These are phyloP conservation scores for Colletotrichum agaves DNA, from an alignment of 2,329 filamentous ascomycete species.

Conservation along the genomic window DNA sequence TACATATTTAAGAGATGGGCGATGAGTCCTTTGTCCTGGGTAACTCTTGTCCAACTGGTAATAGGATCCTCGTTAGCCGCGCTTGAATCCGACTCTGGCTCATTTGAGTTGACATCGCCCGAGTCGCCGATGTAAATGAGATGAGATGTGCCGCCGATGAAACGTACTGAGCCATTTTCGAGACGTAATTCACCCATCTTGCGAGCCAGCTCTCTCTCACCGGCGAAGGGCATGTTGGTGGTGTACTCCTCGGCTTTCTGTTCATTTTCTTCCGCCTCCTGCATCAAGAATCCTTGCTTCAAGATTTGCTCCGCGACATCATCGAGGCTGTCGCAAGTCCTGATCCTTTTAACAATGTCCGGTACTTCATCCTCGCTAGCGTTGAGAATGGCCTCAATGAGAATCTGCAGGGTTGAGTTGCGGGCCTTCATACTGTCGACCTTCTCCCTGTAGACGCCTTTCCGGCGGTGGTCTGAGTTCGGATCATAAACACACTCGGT, in stretches of 20 bases:
- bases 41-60: constrained; percentile 89
- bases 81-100: constrained; percentile 58
- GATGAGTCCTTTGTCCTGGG: constrained; percentile 80
- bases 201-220: constrained; percentile 84
- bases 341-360: constrained; percentile 84
- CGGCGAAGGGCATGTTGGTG: constrained; percentile 56
- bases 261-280: constrained; percentile 52
- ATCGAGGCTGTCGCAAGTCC: constrained; percentile 80
- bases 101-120: constrained; percentile 49
- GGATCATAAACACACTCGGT: constrained; percentile 95
- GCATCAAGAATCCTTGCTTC: constrained; percentile 52
- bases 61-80: constrained; percentile 73
- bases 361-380: constrained; percentile 88
- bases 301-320: constrained; percentile 64
- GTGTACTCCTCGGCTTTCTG: constrained; percentile 53
- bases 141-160: constrained; percentile 94
- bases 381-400: constrained; percentile 93
- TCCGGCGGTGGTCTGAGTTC: constrained; percentile 93
- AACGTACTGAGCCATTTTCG: constrained; percentile 87
- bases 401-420: constrained; percentile 88
- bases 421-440: constrained; percentile 87
- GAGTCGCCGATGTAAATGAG: constrained; percentile 80
- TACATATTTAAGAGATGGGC: constrained; percentile 96
- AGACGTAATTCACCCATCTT: constrained; percentile 94
- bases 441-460: constrained; percentile 97